These are phyloP conservation scores for Lachnellula cervina DNA, from an alignment of 2,329 filamentous ascomycete species.

Conservation along the genomic window DNA sequence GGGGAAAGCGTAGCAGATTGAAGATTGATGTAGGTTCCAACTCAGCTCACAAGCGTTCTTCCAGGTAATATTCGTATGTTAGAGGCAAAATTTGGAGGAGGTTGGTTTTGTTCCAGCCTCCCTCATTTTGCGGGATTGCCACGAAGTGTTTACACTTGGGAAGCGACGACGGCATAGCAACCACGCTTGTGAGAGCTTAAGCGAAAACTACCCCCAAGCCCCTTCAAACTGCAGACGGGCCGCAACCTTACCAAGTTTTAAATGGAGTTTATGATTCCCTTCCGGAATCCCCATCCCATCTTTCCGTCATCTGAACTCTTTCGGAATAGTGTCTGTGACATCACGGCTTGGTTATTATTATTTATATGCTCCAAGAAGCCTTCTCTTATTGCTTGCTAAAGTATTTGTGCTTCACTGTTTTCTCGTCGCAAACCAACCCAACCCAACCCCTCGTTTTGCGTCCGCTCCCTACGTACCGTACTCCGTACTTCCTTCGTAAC, in stretches of 20 bases:
- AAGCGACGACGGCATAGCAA: background rate
- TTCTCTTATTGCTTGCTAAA: too few species aligned
- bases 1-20: conserved; percentile 2
- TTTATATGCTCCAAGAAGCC: too few species aligned
- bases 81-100: background rate
- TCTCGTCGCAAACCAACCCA: too few species aligned
- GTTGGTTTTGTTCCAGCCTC: background rate
- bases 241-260: background rate
- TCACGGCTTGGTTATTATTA: background rate
- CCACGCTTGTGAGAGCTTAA: background rate
- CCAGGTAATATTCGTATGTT: background rate
- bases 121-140: background rate
- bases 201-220: background rate
- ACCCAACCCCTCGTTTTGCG: too few species aligned
- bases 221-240: background rate
- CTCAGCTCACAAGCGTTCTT: background rate
- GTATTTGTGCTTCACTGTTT: too few species aligned
- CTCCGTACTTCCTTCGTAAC: too few species aligned
- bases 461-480: too few species aligned
- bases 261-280: too few species aligned
- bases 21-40: background rate
- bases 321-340: background rate
- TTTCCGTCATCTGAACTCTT: background rate
- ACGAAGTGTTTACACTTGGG: background rate
- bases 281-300: background rate